Conservation (phyloP, 1,284 basidiomycete genomes). For the Sphagnurus paluster region DNA sequence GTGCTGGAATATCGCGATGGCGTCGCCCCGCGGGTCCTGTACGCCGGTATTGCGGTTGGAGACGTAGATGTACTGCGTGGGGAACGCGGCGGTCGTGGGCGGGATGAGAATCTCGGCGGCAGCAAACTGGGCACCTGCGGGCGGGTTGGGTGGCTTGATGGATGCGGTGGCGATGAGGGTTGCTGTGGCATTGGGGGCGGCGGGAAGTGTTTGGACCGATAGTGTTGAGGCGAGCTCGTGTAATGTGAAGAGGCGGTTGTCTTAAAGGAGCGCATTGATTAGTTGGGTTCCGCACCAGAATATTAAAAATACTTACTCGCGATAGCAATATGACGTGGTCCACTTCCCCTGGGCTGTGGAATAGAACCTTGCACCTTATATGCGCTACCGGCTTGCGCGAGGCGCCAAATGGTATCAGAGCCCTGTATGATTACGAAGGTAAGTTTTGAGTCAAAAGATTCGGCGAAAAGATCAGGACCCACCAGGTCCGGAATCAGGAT, state of each 20-base stretch:
- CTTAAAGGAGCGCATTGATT: slow-evolving; percentile 37
- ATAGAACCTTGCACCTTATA: slow-evolving; percentile 63
- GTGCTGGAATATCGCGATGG: slow-evolving; percentile 61
- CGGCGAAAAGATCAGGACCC: slow-evolving; percentile 17
- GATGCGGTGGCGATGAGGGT: slow-evolving; percentile 52
- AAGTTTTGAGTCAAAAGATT: slow-evolving; percentile 1
- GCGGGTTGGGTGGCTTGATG: slow-evolving; percentile 53
- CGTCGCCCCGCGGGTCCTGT: slow-evolving; percentile 53
- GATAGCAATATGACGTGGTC: slow-evolving; percentile 64
- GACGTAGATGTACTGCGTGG: slow-evolving; percentile 58
- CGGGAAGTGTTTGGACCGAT: slow-evolving; percentile 60
- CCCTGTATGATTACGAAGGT: too few species aligned
- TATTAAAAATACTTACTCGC: slow-evolving; percentile 47
- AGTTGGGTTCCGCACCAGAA: too few species aligned
- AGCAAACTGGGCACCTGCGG: slow-evolving; percentile 47
- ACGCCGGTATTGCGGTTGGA: slow-evolving; percentile 66
- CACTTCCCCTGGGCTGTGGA: slow-evolving; percentile 60
- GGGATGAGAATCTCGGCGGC: slow-evolving; percentile 65
- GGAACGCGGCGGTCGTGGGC: slow-evolving; percentile 43
- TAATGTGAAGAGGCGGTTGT: slow-evolving; percentile 56
- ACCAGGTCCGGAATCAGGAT: slow-evolving; percentile 68
- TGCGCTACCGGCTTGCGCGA: slow-evolving; percentile 45
- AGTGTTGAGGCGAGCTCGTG: slow-evolving; percentile 68
- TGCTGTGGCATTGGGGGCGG: slow-evolving; percentile 46
- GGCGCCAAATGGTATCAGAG: slow-evolving; percentile 64